Percentiles rank a stretch among this genome's conserved stretches.
phyloP scores from a whole-genome alignment of 129 eudicot species.

The Solidago caesia region DNA sequence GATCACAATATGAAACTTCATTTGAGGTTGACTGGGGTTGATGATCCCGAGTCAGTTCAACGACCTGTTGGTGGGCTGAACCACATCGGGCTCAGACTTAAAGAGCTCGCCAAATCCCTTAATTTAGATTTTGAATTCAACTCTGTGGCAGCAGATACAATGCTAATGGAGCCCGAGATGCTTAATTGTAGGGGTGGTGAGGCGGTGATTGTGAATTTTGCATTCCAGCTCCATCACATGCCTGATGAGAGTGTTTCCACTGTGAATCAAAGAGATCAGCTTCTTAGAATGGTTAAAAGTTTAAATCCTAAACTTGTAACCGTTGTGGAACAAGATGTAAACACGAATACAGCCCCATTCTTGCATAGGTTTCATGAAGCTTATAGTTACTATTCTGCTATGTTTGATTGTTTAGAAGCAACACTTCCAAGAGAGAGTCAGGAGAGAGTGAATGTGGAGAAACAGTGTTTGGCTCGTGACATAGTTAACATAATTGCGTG shows the following conservation, averaged over 20 bases:
- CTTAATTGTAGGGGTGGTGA: constrained; percentile 59
- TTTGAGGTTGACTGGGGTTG: constrained; percentile 76
- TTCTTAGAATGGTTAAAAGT: constrained; percentile 85
- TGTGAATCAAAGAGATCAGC: constrained; percentile 70
- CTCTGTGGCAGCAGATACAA: constrained; percentile 59
- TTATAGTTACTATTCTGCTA: constrained; percentile 73
- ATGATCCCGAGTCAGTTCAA: constrained; percentile 92
- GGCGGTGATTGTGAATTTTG: constrained; percentile 81
- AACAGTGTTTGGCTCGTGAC: constrained; percentile 90
- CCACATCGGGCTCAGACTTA: constrained; percentile 74
- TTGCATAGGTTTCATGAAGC: constrained; percentile 77
- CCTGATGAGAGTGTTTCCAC: constrained; percentile 97
- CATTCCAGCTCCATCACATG: constrained; percentile 98
- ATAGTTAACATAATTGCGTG: constrained; percentile 89
- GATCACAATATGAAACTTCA: constrained; percentile 38
- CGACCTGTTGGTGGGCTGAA: constrained; percentile 74
- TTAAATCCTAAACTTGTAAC: constrained; percentile 85
- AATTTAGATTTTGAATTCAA: constrained; percentile 62
- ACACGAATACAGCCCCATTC: constrained; percentile 93
- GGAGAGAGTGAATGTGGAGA: constrained; percentile 86
- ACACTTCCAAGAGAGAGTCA: constrained; percentile 76
- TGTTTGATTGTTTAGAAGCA: constrained; percentile 83
- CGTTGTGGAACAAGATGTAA: constrained; percentile 87
- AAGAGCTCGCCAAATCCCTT: constrained; percentile 53
- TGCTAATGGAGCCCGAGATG: constrained; percentile 48